Base-by-base conservation (phyloP, 306 rosid genomes). In the Lupinus albus region DNA sequence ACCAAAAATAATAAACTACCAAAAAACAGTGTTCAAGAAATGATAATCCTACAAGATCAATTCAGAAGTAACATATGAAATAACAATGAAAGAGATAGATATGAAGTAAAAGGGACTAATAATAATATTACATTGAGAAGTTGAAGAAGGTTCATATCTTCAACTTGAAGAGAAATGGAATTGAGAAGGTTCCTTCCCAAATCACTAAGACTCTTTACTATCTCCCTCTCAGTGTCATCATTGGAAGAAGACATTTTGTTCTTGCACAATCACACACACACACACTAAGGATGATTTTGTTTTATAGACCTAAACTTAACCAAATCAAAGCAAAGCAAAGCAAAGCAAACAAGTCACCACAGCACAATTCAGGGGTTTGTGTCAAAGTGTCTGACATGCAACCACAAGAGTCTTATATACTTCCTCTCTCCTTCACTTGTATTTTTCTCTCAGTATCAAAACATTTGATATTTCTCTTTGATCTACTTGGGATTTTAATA, bases 311-410 rank as follows among this genome's bases (percentile, higher is more conserved):
- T 25, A 64, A n/a, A n/a, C n/a, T n/a, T n/a, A n/a, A n/a, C n/a
- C n/a, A n/a, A n/a, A n/a, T n/a, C n/a, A n/a, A n/a, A n/a, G n/a
- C n/a, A n/a, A n/a, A n/a, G n/a, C n/a, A n/a, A n/a, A 25, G 28
- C 28, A 25, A 25, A 25, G 28, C 28, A 25, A 25, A 25, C 28
- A 25, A 25, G 28, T 25, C 28, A 25, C 3, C 41, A 39, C 53
- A 70, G 57, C 64, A 1, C 17, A 78, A 28, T 45, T 71, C 67
- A 53, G 68, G 76, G 81, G 42, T 68, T 70, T 64, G 8, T 54
- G 66, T 72, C 86, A 10, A 67, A 51, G 74, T 73, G 81, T 70
- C 70, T 44, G 61, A 65, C 88, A 81, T 83, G 88, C 91, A 84
- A 73, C 38, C 80, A 25, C 28, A 25, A 25, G 1, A 25, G 28